A percentile compares a stretch with the other conserved stretches of the same genome.
Evolutionary conservation across 306 rosid species (phyloP).

Genomic region (Canavalia gladiata): DNA sequence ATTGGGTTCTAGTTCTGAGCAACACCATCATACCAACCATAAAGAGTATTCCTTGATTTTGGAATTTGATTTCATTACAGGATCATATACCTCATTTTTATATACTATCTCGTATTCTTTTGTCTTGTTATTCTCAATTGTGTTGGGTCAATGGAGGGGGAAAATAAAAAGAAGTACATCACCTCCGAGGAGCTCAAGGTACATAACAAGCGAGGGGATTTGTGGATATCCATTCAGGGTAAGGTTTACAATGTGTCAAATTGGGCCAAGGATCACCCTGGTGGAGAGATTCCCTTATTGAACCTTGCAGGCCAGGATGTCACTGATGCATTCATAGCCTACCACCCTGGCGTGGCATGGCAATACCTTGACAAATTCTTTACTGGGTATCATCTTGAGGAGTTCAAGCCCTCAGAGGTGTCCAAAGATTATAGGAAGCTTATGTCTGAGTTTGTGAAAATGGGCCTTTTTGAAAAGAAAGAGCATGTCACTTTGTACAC

Average conservation of each 20-base stretch:
- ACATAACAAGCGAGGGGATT: constrained; percentile 71
- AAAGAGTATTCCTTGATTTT: background rate
- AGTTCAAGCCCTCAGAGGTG: constrained; percentile 67
- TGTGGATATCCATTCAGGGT: constrained; percentile 87
- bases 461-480: constrained; percentile 77
- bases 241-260: constrained; percentile 75
- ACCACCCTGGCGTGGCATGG: constrained; percentile 78
- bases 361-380: constrained; percentile 65
- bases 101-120: background rate
- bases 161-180: constrained; percentile 61
- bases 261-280: constrained; percentile 78
- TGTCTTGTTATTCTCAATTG: background rate
- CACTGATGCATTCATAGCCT: constrained; percentile 80
- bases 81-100: background rate
- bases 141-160: constrained; percentile 45
- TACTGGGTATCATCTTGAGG: constrained; percentile 66
- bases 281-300: constrained; percentile 66
- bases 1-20: constrained; percentile 36
- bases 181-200: constrained; percentile 57
- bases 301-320: constrained; percentile 81
- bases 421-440: constrained; percentile 79
- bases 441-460: constrained; percentile 54
- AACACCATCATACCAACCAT: background rate
- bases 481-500: constrained; percentile 55
- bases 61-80: background rate